Percentiles rank a stretch among this genome's conserved stretches.
Conservation (phyloP, 331 rosid genomes). For the Phaseolus coccineus region DNA sequence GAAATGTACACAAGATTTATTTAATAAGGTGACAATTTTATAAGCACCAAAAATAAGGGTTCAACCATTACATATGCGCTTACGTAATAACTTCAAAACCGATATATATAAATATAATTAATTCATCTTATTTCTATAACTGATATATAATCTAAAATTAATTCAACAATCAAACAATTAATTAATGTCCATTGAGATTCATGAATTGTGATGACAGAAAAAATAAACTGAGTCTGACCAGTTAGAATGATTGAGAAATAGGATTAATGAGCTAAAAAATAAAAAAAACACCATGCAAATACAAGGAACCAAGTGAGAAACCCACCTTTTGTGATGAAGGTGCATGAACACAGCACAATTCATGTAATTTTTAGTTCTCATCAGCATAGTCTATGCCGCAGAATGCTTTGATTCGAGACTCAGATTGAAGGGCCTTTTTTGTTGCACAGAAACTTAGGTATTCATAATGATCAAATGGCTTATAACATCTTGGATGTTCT, state of each 20-base stretch:
- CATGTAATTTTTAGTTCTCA: not conserved
- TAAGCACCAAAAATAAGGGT: no score
- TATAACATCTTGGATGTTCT: constrained; percentile 49
- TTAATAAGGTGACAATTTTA: no score
- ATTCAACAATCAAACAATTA: no score
- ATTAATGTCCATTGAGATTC: not conserved
- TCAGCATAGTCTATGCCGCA: constrained; percentile 44
- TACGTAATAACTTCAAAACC: not conserved
- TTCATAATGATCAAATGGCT: constrained; percentile 53
- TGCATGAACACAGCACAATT: not conserved
- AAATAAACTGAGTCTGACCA: not conserved
- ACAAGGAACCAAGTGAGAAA: not conserved
- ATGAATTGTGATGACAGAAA: not conserved
- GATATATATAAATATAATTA: no score
- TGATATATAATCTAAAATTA: no score
- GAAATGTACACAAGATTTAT: not conserved
- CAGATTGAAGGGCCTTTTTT: not conserved
- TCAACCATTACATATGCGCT: not conserved
- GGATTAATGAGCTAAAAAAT: not conserved
- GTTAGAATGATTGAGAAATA: not conserved
- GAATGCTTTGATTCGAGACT: constrained; percentile 46
- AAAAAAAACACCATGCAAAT: not conserved
- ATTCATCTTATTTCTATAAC: no score
- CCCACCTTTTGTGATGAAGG: not conserved
- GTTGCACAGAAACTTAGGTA: constrained; percentile 39